Conservation (phyloP, 2,329 filamentous ascomycete species). For the Penicillium corylophilum region DNA sequence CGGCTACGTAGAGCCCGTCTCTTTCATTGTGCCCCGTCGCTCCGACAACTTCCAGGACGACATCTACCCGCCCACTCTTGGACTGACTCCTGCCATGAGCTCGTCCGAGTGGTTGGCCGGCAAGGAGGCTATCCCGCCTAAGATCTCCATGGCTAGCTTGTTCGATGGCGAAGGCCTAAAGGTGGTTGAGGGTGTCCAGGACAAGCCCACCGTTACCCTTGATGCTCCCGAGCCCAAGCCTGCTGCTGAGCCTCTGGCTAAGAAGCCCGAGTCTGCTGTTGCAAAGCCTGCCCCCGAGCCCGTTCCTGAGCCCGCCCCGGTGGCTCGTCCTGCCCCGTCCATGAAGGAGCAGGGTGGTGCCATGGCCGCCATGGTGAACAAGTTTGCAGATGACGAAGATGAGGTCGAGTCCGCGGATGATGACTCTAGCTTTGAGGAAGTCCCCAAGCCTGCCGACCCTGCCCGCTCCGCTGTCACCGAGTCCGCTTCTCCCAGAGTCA, state of each 20-base stretch:
- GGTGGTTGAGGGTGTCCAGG: constrained; percentile 60
- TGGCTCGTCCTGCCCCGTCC: constrained; percentile 59
- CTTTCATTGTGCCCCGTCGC: constrained; percentile 91
- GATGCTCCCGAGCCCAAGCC: constrained; percentile 50
- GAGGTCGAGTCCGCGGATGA: constrained; percentile 59
- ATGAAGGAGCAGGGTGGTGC: constrained; percentile 84
- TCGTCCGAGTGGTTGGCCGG: constrained; percentile 82
- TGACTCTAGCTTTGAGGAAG: constrained; percentile 82
- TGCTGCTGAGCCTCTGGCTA: constrained; percentile 44
- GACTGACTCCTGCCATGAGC: constrained; percentile 75
- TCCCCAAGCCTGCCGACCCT: constrained; percentile 71
- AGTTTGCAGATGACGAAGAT: constrained; percentile 76
- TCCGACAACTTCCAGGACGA: constrained; percentile 96
- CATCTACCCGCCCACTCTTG: constrained; percentile 85
- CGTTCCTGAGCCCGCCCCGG: constrained; percentile 33
- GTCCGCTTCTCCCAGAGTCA: constrained; percentile 28
- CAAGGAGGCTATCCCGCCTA: constrained; percentile 79
- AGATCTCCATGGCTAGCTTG: constrained; percentile 89
- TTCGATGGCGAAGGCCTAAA: constrained; percentile 81
- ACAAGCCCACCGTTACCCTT: constrained; percentile 35
- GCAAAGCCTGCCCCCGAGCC: constrained; percentile 29
- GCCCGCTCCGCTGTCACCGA: constrained; percentile 31
- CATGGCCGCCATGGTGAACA: constrained; percentile 79
- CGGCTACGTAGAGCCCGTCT: constrained; percentile 89
- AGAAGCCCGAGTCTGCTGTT: constrained; percentile 37